Conservation (phyloP, 2,329 filamentous ascomycete genomes). For the Fusarium bulbicola region DNA sequence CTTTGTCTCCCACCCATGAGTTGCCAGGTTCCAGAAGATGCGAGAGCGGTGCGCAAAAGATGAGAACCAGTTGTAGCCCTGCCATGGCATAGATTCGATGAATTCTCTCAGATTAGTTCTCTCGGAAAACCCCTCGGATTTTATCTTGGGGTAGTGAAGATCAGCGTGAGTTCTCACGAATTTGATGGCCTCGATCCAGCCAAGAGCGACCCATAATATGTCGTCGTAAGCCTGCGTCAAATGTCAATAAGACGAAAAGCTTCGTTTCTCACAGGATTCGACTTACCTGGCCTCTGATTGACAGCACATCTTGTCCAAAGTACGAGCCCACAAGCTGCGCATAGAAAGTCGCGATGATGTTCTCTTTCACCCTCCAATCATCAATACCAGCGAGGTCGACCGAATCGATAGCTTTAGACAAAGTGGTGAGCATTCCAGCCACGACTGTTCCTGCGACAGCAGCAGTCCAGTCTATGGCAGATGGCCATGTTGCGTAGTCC, state of each 20-base stretch:
- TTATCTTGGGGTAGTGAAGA: conserved; percentile 61
- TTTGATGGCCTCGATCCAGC: conserved; percentile 84
- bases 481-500: conserved; percentile 84
- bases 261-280: too few species aligned
- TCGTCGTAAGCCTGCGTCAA: conserved; percentile 82
- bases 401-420: conserved; percentile 67
- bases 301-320: conserved; percentile 84
- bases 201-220: conserved; percentile 93
- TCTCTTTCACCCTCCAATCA: conserved; percentile 69
- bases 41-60: conserved; percentile 85
- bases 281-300: conserved; percentile 68
- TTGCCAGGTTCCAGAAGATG: conserved; percentile 85
- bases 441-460: conserved; percentile 85
- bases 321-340: conserved; percentile 80
- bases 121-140: conserved; percentile 8
- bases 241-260: not conserved
- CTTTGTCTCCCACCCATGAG: conserved; percentile 80
- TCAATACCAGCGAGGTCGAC: conserved; percentile 46
- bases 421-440: conserved; percentile 75
- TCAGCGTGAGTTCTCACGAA: conserved; percentile 77
- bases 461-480: conserved; percentile 91
- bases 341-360: conserved; percentile 86
- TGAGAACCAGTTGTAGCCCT: conserved; percentile 78
- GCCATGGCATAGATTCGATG: conserved; percentile 66
- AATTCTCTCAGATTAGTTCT: conserved; percentile 44